These are phyloP conservation scores for Boletales sp. DNA, from an alignment of 768 basidiomycete genomes.

Conservation along the genomic window DNA sequence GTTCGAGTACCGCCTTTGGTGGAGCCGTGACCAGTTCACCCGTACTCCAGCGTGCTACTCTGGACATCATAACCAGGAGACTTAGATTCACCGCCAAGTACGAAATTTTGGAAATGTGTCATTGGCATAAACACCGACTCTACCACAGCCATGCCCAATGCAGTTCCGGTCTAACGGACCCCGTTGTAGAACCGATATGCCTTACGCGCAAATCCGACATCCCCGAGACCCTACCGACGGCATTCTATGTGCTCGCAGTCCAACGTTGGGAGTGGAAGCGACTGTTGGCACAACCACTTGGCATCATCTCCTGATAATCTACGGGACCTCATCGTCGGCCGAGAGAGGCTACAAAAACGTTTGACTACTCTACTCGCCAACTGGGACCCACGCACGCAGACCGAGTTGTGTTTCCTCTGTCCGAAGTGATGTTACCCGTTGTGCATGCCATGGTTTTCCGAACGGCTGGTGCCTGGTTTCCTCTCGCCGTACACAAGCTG, in stretches of 20 bases:
- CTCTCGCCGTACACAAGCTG: conserved; percentile 12
- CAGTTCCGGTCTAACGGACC: conserved; percentile 6
- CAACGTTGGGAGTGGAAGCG: conserved; percentile 26
- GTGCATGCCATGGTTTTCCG: conserved; percentile 6
- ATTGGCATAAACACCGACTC: conserved; percentile 23
- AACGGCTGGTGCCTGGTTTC: conserved; percentile 5
- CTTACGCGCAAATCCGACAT: conserved; percentile 35
- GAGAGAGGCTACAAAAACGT: conserved; percentile 27
- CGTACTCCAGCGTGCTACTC: conserved; percentile 12
- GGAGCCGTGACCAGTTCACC: conserved; percentile 22
- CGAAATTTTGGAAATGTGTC: conserved; percentile 28
- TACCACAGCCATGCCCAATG: conserved; percentile 25
- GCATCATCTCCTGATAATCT: conserved; percentile 27
- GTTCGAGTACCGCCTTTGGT: not conserved
- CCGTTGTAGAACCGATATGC: conserved; percentile 29
- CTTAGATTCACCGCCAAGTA: conserved; percentile 37
- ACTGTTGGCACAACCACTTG: conserved; percentile 29
- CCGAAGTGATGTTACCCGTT: not conserved
- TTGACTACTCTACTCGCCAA: conserved; percentile 16
- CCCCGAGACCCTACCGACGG: conserved; percentile 36
- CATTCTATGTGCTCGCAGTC: conserved; percentile 38
- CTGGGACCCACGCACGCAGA: not conserved
- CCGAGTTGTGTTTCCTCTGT: not conserved
- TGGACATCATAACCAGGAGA: conserved; percentile 25
- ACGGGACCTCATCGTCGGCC: conserved; percentile 30